Percentiles rank a stretch among this genome's conserved stretches.
Evolutionary conservation across 2,329 filamentous ascomycete genomes (phyloP).

Genomic region (Claviceps fusiformis): DNA sequence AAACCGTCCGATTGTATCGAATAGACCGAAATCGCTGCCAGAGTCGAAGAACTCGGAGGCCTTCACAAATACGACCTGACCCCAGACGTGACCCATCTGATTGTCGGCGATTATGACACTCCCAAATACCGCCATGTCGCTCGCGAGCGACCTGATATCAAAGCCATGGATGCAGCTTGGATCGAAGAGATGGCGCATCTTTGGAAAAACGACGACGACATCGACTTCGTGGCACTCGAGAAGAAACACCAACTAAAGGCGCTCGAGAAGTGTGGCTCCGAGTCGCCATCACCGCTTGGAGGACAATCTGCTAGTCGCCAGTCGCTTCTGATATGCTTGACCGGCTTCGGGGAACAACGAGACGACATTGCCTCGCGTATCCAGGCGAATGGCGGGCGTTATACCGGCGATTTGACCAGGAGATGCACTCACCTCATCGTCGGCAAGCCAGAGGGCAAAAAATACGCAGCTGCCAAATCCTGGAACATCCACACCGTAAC

Average conservation of each 20-base stretch:
- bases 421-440: constrained; percentile 80
- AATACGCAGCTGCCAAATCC: constrained; percentile 73
- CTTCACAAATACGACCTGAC: constrained; percentile 82
- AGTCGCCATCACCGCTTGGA: constrained; percentile 15
- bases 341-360: constrained; percentile 49
- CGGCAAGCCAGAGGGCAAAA: constrained; percentile 65
- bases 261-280: constrained; percentile 40
- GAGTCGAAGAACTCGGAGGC: constrained; percentile 72
- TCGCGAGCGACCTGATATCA: constrained; percentile 73
- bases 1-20: not conserved
- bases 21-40: constrained; percentile 44
- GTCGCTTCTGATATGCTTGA: constrained; percentile 38
- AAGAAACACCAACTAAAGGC: constrained; percentile 48
- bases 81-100: constrained; percentile 87
- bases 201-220: constrained; percentile 72
- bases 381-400: constrained; percentile 60
- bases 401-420: constrained; percentile 77
- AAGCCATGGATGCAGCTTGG: constrained; percentile 71
- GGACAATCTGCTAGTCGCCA: constrained; percentile 18
- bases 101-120: constrained; percentile 80
- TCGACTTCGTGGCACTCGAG: constrained; percentile 61
- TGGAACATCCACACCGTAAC: constrained; percentile 75
- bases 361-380: constrained; percentile 57
- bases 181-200: constrained; percentile 63
- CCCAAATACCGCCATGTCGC: constrained; percentile 94